These are phyloP conservation scores for Paramecium octaurelia DNA, from an alignment of 73 alveolate genomes.

Conservation along the genomic window DNA sequence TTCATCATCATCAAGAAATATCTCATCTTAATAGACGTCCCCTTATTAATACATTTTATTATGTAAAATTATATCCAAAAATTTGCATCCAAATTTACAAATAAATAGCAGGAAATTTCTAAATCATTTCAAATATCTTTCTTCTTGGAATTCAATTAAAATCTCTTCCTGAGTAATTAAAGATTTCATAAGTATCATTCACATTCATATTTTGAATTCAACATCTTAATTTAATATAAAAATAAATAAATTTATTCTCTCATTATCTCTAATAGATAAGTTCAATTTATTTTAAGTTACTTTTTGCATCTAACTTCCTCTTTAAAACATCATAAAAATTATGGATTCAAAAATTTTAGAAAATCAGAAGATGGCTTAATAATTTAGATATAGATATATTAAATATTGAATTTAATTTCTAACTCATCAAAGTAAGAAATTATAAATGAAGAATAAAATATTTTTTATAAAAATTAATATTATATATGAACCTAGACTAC, in stretches of 20 bases:
- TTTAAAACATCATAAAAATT: too few species aligned
- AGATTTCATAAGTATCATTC: too few species aligned
- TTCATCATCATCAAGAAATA: background rate
- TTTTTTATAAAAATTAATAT: background rate
- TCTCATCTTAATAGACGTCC: background rate
- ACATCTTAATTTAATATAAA: too few species aligned
- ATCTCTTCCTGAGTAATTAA: too few species aligned
- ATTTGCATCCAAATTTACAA: background rate
- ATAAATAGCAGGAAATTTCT: background rate
- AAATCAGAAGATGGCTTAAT: too few species aligned
- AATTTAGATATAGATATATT: background rate
- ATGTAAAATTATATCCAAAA: background rate
- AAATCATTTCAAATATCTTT: background rate
- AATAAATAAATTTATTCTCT: too few species aligned
- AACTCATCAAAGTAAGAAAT: background rate
- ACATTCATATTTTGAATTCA: too few species aligned
- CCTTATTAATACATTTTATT: background rate
- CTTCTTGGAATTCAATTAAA: background rate
- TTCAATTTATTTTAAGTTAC: too few species aligned
- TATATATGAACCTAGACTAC: conserved; percentile 1
- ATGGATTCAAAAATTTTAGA: background rate
- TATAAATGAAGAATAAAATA: background rate
- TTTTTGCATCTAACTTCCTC: too few species aligned
- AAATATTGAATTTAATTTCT: too few species aligned
- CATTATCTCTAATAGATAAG: too few species aligned